Base-by-base conservation (phyloP, 805 yeast genomes). In the Brettanomyces naardenensis region DNA sequence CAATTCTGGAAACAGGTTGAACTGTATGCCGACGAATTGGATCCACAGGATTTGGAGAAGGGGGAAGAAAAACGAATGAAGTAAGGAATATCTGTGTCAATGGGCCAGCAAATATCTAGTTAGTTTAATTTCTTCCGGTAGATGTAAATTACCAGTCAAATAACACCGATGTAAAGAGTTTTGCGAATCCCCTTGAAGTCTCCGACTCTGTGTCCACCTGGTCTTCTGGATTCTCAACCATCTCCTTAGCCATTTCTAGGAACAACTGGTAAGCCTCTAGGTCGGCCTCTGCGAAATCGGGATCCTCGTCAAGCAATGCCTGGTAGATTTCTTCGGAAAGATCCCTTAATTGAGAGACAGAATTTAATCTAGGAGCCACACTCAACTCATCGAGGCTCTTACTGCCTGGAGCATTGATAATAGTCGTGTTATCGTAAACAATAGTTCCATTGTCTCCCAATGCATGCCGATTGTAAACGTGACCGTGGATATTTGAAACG, bases 1-100 rank as follows among this genome's bases (percentile, higher is more conserved):
- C 39, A 41, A 26, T 56, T 55, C 31, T 55, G 62, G 61, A 49
- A 48, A 23, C 61, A 58, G 40, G 53, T 58, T 20, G 56, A 52
- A 27, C 36, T 51, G 38, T 48, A 56, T 20, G 53, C 62, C 2
- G 47, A 46, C 14, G 60, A 54, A 4, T 44, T 58, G 14, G 50
- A 54, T 17, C 47, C 53, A 5, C 21, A 46, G 23, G 54, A 49
- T 33, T 31, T 51, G 19, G 33, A 25, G 13, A 13, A 35, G 5
- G 37, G n/a, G 5, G 31, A 43, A 11, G 47, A 20, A 3, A 15
- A 19, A n/a, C n/a, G n/a, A n/a, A n/a, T n/a, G n/a, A n/a, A n/a
- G n/a, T n/a, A n/a, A n/a, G n/a, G 10, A 23, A 23, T n/a, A n/a
- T n/a, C n/a, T n/a, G n/a, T n/a, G n/a, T n/a, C n/a, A n/a, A n/a